These are phyloP conservation scores for Coniella lustricola DNA, from an alignment of 2,329 filamentous ascomycete genomes.

Conservation along the genomic window DNA sequence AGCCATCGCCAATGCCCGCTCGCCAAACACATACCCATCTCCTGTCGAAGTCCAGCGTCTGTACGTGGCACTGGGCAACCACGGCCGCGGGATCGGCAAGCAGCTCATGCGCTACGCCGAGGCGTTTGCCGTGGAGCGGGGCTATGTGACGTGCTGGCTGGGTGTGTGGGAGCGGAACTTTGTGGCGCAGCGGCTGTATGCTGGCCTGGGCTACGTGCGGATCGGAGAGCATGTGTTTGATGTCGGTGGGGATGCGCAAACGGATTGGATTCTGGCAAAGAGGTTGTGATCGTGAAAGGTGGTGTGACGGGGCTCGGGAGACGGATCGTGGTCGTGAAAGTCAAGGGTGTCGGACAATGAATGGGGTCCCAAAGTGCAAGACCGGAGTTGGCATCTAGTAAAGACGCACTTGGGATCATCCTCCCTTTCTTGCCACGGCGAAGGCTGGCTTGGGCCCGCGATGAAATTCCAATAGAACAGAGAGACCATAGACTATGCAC, in stretches of 20 bases:
- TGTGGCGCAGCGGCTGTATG: slow-evolving; percentile 32
- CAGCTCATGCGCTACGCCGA: slow-evolving; percentile 25
- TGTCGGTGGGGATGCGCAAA: slow-evolving; percentile 34
- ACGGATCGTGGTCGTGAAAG: too few relatives aligned
- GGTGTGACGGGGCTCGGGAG: background rate
- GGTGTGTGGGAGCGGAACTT: slow-evolving; percentile 42
- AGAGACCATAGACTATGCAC: too few relatives aligned
- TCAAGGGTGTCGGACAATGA: too few relatives aligned
- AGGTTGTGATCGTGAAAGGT: slow-evolving; percentile 16
- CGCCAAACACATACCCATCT: slow-evolving; percentile 13
- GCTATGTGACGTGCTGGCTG: slow-evolving; percentile 35
- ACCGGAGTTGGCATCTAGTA: too few relatives aligned
- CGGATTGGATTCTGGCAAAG: slow-evolving; percentile 31
- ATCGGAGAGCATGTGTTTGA: slow-evolving; percentile 36
- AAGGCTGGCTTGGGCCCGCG: too few relatives aligned
- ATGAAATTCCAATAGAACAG: too few relatives aligned
- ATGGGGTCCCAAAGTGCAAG: too few relatives aligned
- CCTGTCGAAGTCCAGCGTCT: slow-evolving; percentile 36
- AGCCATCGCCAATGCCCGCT: slow-evolving; percentile 18
- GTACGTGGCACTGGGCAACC: slow-evolving; percentile 30
- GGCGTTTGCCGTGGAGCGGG: slow-evolving; percentile 27
- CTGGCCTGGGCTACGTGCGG: slow-evolving; percentile 31
- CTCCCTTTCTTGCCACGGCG: too few relatives aligned
- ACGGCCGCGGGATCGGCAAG: slow-evolving; percentile 33
- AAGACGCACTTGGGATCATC: too few relatives aligned